Conservation (phyloP, 2,329 filamentous ascomycete species). For the Immersiporthe knoxdaviesiana region DNA sequence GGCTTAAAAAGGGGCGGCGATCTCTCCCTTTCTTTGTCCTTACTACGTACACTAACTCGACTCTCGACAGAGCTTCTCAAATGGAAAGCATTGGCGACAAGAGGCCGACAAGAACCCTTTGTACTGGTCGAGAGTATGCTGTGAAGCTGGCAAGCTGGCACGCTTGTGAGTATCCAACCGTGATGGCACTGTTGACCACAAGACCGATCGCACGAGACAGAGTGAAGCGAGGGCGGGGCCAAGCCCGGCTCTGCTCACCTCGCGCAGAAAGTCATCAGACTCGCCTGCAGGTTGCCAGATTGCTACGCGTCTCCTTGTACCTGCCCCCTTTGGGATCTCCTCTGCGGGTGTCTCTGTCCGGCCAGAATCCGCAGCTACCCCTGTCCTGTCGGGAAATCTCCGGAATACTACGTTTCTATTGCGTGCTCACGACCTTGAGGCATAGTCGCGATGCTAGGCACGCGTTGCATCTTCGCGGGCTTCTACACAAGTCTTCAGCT, state of each 20-base stretch:
- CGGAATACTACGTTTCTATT: not conserved
- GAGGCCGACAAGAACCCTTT: not conserved
- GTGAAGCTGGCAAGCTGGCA: not conserved
- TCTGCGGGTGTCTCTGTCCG: conserved; percentile 14
- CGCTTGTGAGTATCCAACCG: not conserved
- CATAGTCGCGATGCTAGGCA: not conserved
- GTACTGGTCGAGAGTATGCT: not conserved
- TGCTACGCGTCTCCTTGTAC: not conserved
- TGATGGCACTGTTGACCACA: no score
- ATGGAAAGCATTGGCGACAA: not conserved
- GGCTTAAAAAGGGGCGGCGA: not conserved
- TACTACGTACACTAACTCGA: not conserved
- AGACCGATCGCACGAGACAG: not conserved
- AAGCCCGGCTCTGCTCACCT: not conserved
- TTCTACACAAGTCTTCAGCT: not conserved
- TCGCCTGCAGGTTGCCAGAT: conserved; percentile 3
- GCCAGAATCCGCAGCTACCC: conserved; percentile 22
- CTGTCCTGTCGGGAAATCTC: conserved; percentile 25
- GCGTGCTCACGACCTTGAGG: not conserved
- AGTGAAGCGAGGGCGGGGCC: not conserved
- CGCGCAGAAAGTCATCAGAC: no score
- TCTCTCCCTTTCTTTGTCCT: not conserved
- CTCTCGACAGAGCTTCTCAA: not conserved
- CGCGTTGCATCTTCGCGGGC: not conserved
- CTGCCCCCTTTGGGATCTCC: not conserved